Evolutionary conservation across 257 asterid species (phyloP), one percentile per base, ranked within the genome.

Genomic region (Oldenlandia corymbosa): DNA sequence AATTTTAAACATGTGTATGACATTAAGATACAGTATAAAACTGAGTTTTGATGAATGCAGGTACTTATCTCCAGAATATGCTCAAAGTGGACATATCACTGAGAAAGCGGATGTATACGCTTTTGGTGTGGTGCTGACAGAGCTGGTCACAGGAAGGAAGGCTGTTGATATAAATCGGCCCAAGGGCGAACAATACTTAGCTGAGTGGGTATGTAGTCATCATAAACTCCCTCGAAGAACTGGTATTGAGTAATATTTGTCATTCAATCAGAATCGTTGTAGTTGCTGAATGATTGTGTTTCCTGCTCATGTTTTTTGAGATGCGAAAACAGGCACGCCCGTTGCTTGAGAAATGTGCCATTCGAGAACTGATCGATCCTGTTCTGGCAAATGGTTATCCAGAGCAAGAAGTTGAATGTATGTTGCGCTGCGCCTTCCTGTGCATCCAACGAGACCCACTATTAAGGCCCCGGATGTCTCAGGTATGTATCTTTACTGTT

Each of bases 51-150:
- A 23, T 36, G 47, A 41, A 27, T 39, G 27, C 54, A 76, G 84
- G 72, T 88, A 91, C 84, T 62, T 88, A 65, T 87, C 95, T 71
- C 96, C 98, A 14, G 98, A 91, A 71, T 91, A 91, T 64, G 94
- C 94, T 45, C 92, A 88, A 65, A 88, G 77, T 18, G 96, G 96
- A 36, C 87, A 84, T 73, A 79, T 91, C 64, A 83, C 90, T 68
- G 93, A 88, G 27, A 91, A 91, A 41, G 83, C 92, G 10, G 96
- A 88, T 60, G 86, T 87, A 5, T 91, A 84, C 64, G 80, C 96
- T 57, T 88, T 91, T 34, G 96, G 98, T 27, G 83, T 91, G 54
- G 84, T 91, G 41, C 67, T 91, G 68, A 67, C 89, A 69, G 96
- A 88, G 71, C 80, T 91, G 13, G 79, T 88, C 69, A 86, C 95